phyloP scores from a whole-genome alignment of 2,329 filamentous ascomycete species.

The Hypoxylon rubiginosum region DNA sequence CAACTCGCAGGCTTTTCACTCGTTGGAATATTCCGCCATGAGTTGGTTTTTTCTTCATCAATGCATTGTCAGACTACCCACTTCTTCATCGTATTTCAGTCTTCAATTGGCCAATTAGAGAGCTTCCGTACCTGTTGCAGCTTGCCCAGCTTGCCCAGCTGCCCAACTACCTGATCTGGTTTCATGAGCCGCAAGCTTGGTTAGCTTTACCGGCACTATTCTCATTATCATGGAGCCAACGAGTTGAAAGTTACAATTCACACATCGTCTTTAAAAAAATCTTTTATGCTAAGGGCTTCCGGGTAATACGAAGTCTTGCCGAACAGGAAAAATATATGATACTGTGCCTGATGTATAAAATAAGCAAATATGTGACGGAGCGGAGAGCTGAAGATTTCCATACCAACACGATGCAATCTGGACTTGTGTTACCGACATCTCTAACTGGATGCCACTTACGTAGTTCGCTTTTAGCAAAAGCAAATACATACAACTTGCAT shows the following conservation, averaged over 20 bases:
- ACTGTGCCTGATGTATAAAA: neutral
- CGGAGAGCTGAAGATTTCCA: conserved; percentile 24
- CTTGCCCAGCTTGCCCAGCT: no score
- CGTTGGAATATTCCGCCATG: conserved; percentile 15
- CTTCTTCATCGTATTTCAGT: neutral
- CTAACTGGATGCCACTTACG: conserved; percentile 13
- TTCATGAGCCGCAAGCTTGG: conserved; percentile 23
- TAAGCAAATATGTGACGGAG: conserved; percentile 19
- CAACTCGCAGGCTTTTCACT: conserved; percentile 1
- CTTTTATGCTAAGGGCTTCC: neutral
- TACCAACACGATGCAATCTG: conserved; percentile 2
- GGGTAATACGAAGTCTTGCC: neutral
- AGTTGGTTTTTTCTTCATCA: conserved; percentile 17
- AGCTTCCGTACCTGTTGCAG: conserved; percentile 12
- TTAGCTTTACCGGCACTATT: neutral
- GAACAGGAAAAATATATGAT: no score
- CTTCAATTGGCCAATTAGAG: conserved; percentile 28
- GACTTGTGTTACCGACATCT: conserved; percentile 19
- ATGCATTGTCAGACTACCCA: neutral
- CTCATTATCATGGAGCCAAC: neutral
- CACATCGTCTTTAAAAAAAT: neutral
- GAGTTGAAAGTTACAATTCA: neutral
- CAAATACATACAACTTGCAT: conserved; percentile 18
- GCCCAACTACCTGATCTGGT: conserved; percentile 2
- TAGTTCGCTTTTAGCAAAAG: conserved; percentile 22